These are phyloP conservation scores for Byssoonygena ceratinophila DNA, from an alignment of 2,329 filamentous ascomycete species.

Conservation along the genomic window DNA sequence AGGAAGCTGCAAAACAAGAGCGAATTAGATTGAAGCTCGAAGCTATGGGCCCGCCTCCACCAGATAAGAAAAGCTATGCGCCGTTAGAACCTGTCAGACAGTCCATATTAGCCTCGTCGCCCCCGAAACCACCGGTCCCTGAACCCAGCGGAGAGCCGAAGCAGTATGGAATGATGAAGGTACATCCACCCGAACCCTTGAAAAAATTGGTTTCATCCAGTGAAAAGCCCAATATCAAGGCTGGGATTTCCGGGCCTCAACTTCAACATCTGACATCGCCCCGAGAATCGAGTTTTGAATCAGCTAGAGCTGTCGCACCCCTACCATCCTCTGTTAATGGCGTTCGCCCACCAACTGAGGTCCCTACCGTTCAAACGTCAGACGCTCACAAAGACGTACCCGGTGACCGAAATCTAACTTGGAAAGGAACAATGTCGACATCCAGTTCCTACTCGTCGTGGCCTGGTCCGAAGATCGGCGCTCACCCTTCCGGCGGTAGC, in stretches of 20 bases:
- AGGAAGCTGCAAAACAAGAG: conserved; percentile 49
- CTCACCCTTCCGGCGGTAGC: conserved; percentile 34
- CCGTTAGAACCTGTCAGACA: conserved; percentile 14
- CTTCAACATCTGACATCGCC: conserved; percentile 27
- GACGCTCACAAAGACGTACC: conserved; percentile 19
- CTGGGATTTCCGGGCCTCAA: conserved; percentile 19
- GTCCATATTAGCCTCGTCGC: conserved; percentile 37
- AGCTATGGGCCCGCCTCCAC: conserved; percentile 39
- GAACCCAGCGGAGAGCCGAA: conserved; percentile 48
- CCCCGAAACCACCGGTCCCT: conserved; percentile 49
- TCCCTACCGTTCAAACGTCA: conserved; percentile 13
- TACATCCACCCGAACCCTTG: conserved; percentile 47
- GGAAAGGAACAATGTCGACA: conserved; percentile 31
- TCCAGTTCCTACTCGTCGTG: conserved; percentile 31
- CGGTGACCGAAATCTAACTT: conserved; percentile 30
- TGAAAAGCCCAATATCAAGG: conserved; percentile 28
- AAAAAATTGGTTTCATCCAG: conserved; percentile 34
- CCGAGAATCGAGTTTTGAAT: conserved; percentile 9
- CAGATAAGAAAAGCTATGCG: conserved; percentile 23
- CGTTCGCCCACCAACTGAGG: conserved; percentile 20
- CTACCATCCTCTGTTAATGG: conserved; percentile 23
- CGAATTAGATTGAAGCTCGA: conserved; percentile 48
- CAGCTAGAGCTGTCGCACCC: not conserved
- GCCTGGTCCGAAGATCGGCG: conserved; percentile 29
- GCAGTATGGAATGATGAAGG: conserved; percentile 54